These are phyloP conservation scores for Mycena alexandri DNA, from an alignment of 768 basidiomycete species.

Conservation along the genomic window DNA sequence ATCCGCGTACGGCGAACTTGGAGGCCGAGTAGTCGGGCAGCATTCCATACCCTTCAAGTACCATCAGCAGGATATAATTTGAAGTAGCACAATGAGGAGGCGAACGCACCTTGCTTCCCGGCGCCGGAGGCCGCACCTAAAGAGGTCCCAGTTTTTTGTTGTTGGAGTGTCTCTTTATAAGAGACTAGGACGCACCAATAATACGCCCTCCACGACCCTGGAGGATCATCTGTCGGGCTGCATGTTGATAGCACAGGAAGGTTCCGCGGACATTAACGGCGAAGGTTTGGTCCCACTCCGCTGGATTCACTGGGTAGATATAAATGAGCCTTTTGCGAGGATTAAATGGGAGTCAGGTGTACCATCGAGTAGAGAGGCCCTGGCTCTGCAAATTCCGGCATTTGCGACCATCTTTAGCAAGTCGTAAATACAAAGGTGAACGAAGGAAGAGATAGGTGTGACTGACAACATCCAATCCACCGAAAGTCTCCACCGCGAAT, in stretches of 20 bases:
- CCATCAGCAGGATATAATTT: too few species aligned
- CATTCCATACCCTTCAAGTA: slow-evolving; percentile 11
- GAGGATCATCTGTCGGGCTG: slow-evolving; percentile 44
- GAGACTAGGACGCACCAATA: slow-evolving; percentile 43
- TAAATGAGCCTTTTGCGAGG: too few species aligned
- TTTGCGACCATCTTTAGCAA: slow-evolving; percentile 28
- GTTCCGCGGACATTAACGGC: slow-evolving; percentile 25
- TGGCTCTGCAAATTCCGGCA: slow-evolving; percentile 22
- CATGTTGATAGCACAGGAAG: slow-evolving; percentile 41
- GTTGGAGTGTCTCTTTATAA: too few species aligned
- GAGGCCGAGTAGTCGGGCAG: slow-evolving; percentile 44
- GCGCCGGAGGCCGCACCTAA: slow-evolving; percentile 45
- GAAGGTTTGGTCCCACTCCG: slow-evolving; percentile 23
- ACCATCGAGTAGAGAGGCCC: slow-evolving; percentile 22
- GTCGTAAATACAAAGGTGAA: neutral
- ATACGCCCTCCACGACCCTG: slow-evolving; percentile 47
- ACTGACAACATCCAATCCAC: slow-evolving; percentile 42
- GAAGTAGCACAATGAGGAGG: too few species aligned
- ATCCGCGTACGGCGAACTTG: slow-evolving; percentile 53
- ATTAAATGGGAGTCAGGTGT: too few species aligned
- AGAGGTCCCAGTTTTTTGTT: too few species aligned
- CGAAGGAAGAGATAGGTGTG: neutral
- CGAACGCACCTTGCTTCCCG: slow-evolving; percentile 40
- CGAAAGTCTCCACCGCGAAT: slow-evolving; percentile 23
- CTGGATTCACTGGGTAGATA: neutral